Evolutionary conservation across 2,329 filamentous ascomycete species (phyloP), one percentile per base, ranked within the genome.

Genomic region (Trichoderma aggressivum): DNA sequence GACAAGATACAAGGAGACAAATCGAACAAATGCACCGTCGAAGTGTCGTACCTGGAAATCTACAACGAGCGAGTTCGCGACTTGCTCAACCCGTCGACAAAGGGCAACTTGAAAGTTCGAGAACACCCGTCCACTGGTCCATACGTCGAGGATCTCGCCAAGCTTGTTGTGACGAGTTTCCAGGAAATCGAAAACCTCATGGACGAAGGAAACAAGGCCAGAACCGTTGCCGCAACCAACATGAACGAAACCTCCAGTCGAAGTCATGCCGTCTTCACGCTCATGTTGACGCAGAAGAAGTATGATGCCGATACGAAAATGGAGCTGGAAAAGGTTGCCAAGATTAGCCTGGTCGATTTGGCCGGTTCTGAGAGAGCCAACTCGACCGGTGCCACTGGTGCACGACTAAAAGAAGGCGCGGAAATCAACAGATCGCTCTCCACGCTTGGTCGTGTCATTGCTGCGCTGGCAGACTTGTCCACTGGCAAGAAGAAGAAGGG

Each of bases 181-280:
- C 87, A 91, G 69, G 97, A 99, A 80, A 98, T 99, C 75, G 96
- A 99, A 78, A 91, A 98, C 79, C 84, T 99, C 77, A 99, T 99
- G 96, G 96, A 99, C 79, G 95, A 98, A 82, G 96, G 96, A 78
- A 99, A 99, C 86, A 99, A 99, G 83, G 96, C 96, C 39, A 89
- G 96, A 85, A 99, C 96, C 0, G 96, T 99, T 50, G 96, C 96
- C 3, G 96, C 96, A 8, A 99, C 96, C 50, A 99, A 98, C 87
- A 99, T 99, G 96, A 99, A 99, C 86, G 96, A 98, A 82, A 99
- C 97, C 0, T 98, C 94, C 72, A 97, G 94, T 88, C 91, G 96
- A 85, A 98, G 95, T 80, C 96, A 99, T 81, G 96, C 96, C 53
- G 97, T 99, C 65, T 99, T 99, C 80, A 99, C 97, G 24, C 86